phyloP scores from a whole-genome alignment of 2,329 filamentous ascomycete species.

The Colletotrichum acutatum region DNA sequence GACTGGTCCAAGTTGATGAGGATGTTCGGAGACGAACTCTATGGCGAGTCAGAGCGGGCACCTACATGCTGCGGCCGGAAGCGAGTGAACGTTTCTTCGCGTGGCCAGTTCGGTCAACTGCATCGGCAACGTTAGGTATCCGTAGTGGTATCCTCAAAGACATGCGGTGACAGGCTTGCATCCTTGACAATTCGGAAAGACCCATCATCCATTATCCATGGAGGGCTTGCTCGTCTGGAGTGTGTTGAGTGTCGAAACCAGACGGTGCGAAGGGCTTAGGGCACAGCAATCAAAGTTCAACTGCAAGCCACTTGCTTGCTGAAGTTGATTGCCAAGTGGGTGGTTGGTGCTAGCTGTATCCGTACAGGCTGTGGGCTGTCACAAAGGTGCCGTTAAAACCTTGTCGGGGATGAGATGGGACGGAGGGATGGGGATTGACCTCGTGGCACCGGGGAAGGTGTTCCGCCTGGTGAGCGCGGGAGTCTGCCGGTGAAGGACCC shows the following conservation, averaged over 20 bases:
- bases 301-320: slow-evolving; percentile 7
- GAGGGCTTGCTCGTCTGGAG: neutral
- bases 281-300: neutral
- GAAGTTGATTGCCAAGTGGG: neutral
- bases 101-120: slow-evolving; percentile 7
- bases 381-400: slow-evolving; percentile 14
- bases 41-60: slow-evolving; percentile 28
- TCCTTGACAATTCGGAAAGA: neutral
- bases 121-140: neutral
- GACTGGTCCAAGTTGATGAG: slow-evolving; percentile 31
- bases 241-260: neutral
- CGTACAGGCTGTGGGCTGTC: slow-evolving; percentile 10
- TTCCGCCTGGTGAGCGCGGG: slow-evolving; percentile 24
- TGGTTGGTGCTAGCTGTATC: neutral
- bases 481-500: neutral
- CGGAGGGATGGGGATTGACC: slow-evolving; percentile 21
- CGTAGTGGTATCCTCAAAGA: neutral
- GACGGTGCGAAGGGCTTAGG: neutral
- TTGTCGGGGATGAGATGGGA: slow-evolving; percentile 26
- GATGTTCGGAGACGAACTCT: slow-evolving; percentile 29
- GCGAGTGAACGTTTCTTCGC: slow-evolving; percentile 25
- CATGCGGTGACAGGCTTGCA: neutral
- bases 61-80: neutral
- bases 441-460: slow-evolving; percentile 36
- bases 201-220: slow-evolving; percentile 14